Base-by-base conservation (phyloP, 2,329 filamentous ascomycete species). In the Botrytis galanthina region DNA sequence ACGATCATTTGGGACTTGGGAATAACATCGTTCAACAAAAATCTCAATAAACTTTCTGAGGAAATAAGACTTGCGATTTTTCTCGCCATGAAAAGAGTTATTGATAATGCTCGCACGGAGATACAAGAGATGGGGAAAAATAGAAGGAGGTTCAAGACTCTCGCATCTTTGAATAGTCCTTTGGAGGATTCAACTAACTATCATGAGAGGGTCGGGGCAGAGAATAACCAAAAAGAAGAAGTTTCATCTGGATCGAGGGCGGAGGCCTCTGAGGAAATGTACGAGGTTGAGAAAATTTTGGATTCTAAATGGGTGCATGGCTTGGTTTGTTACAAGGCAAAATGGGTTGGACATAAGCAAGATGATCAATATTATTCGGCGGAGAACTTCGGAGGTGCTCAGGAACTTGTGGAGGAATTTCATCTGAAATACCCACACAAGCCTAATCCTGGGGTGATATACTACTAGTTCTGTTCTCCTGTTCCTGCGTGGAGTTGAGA, bases 1-100 rank as follows among this genome's bases (percentile, higher is more conserved):
- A 48, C 48, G 60, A n/a, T 73, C 0, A 51, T 74, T 18, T 73
- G 64, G 71, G 42, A 64, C 8, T 8, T 26, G 18, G 39, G 18
- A 2, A 1, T 14, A 14, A 6, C 5, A 22, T 32, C 42, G 8
- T 32, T 32, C n/a, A 9, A 12, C 9, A 32, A 64, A 9, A 46
- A 2, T 3, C 20, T 29, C 0, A 29, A 7, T 44, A 4, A 9
- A 14, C 20, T 20, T 4, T 2, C n/a, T 46, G 14, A 12, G 9
- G 42, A 46, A 35, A 4, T 32, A 22, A 20, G 3, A 3, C 0
- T 32, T 26, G 26, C n/a, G 1, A 26, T 46, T 7, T 10, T 32
- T 32, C 18, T 64, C 18, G 62, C 62, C 10, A 66, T 66, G 62
- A 66, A 20, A 32, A 26, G 22, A 9, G 22, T 64, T 48, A 64